phyloP scores from a whole-genome alignment of 106 monocot species.

The Dendrobium nobile region DNA sequence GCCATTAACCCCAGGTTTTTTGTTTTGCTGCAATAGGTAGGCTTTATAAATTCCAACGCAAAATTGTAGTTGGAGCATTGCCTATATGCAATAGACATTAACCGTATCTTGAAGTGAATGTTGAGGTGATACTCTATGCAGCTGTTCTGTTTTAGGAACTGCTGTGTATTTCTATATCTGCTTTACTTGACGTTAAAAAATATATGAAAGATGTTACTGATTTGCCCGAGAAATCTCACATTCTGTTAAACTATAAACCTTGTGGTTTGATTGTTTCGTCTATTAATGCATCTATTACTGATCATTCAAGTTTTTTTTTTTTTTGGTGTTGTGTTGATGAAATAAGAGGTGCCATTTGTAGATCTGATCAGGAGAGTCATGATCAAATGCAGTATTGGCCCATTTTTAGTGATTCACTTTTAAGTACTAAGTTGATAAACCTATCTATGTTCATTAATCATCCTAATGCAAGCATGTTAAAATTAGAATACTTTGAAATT shows the following conservation, averaged over 20 bases:
- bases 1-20: slow-evolving; percentile 85
- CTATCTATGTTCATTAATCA: background rate
- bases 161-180: background rate
- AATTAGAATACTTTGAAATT: background rate
- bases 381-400: background rate
- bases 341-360: background rate
- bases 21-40: slow-evolving; percentile 98
- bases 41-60: slow-evolving; percentile 3
- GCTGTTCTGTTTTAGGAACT: background rate
- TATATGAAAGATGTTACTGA: background rate
- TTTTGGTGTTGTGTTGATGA: background rate
- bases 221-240: background rate
- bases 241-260: background rate
- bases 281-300: background rate
- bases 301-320: background rate
- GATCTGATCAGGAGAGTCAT: background rate
- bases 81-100: background rate
- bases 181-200: background rate
- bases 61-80: background rate
- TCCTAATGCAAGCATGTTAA: background rate
- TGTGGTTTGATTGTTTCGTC: background rate
- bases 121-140: background rate
- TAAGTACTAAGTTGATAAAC: background rate
- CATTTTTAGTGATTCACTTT: background rate
- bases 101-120: background rate